Conservation (phyloP, 192 early-diverging fungal genomes). For the Tieghemiomyces parasiticus region DNA sequence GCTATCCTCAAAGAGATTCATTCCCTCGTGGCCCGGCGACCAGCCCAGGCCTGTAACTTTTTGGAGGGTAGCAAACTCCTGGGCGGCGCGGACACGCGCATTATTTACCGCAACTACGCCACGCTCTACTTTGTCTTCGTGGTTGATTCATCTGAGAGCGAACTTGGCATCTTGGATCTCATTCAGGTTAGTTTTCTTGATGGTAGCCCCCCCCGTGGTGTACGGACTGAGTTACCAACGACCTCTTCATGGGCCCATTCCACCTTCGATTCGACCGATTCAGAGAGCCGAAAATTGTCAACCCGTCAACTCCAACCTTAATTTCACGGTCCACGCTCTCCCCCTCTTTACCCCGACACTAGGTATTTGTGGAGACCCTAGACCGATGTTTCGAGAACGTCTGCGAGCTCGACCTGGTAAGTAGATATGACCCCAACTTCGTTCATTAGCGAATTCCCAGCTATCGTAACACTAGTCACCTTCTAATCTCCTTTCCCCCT, state of each 20-base stretch:
- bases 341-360: neutral
- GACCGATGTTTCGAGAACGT: conserved; percentile 91
- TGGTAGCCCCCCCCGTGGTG: too few species aligned
- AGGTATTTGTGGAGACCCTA: conserved; percentile 92
- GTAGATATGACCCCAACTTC: too few species aligned
- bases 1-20: conserved; percentile 80
- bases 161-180: conserved; percentile 88
- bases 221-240: too few species aligned
- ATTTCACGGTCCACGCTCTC: too few species aligned
- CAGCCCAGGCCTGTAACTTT: conserved; percentile 86
- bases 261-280: too few species aligned
- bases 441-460: too few species aligned
- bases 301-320: too few species aligned
- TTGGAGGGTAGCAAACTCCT: conserved; percentile 67
- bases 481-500: too few species aligned
- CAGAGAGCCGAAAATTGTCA: too few species aligned
- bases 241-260: too few species aligned
- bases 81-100: conserved; percentile 69
- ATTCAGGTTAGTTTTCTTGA: conserved; percentile 75
- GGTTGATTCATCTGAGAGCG: conserved; percentile 89
- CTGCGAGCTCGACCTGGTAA: conserved; percentile 87
- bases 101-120: conserved; percentile 94
- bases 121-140: conserved; percentile 98
- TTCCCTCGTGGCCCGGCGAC: conserved; percentile 63
- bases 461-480: too few species aligned